Conservation (phyloP, 805 yeast genomes). For the Metschnikowia reukaufii region DNA sequence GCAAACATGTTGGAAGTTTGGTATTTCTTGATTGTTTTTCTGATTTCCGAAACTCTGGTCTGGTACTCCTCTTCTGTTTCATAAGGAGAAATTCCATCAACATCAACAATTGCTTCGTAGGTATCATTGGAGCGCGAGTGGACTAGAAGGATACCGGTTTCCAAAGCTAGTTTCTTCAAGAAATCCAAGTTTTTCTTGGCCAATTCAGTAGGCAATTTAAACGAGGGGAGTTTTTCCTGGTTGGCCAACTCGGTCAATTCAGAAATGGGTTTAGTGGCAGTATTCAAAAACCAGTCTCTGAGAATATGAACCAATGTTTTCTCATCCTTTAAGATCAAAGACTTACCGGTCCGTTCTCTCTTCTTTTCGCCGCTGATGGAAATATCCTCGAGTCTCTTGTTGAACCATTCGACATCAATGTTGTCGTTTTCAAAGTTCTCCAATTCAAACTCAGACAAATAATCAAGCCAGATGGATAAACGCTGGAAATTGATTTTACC, state of each 20-base stretch:
- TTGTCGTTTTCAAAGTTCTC: constrained; percentile 83
- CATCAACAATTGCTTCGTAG: constrained; percentile 61
- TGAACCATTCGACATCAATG: constrained; percentile 89
- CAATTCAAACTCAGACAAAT: constrained; percentile 75
- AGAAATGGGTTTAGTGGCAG: constrained; percentile 28
- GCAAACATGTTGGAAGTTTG: constrained; percentile 65
- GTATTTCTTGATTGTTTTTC: constrained; percentile 59
- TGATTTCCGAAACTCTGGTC: constrained; percentile 50
- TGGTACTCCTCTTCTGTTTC: constrained; percentile 67
- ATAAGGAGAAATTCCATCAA: constrained; percentile 69
- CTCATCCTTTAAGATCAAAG: constrained; percentile 68
- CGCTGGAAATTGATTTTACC: constrained; percentile 80
- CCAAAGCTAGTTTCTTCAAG: constrained; percentile 62
- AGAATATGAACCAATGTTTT: constrained; percentile 64
- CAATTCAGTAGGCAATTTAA: constrained; percentile 47
- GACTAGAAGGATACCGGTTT: constrained; percentile 62
- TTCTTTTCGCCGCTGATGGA: constrained; percentile 70
- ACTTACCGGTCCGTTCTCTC: constrained; percentile 63
- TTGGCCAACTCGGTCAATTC: constrained; percentile 38
- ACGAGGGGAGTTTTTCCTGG: constrained; percentile 26
- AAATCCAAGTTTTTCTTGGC: constrained; percentile 56
- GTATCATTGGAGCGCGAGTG: constrained; percentile 59
- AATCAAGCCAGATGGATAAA: constrained; percentile 71
- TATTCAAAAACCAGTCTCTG: constrained; percentile 50
- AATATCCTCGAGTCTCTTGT: constrained; percentile 76